Evolutionary conservation across 176 grass and related monocot species (phyloP).

Genomic region (Avena sativa): DNA sequence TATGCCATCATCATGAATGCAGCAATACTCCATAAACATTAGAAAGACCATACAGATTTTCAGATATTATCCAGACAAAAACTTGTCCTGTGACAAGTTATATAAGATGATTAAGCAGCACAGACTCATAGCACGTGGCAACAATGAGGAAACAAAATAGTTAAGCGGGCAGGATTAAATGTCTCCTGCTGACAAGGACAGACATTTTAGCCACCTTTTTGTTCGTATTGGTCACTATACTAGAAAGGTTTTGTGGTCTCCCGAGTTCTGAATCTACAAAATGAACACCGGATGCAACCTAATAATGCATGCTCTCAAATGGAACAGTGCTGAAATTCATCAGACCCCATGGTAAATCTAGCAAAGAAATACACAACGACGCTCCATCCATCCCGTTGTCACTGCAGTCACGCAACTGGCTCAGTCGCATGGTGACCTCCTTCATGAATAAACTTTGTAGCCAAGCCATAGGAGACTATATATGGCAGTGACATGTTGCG

Average conservation of each 20-base stretch:
- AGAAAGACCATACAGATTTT: not conserved
- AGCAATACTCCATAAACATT: not conserved
- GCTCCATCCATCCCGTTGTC: not conserved
- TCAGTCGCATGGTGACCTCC: too few species aligned
- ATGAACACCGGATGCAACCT: not conserved
- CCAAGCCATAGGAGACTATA: too few species aligned
- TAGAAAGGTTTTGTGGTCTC: not conserved
- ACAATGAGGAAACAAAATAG: not conserved
- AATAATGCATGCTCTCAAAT: not conserved
- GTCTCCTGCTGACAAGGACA: not conserved
- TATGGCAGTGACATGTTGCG: too few species aligned
- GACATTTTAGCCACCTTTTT: not conserved
- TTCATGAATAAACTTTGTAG: too few species aligned
- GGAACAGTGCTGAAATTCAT: not conserved
- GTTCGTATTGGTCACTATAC: not conserved
- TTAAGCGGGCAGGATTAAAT: not conserved
- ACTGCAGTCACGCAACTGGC: not conserved
- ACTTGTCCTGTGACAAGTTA: not conserved
- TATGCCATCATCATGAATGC: not conserved
- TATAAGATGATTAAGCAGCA: not conserved
- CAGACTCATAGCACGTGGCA: not conserved
- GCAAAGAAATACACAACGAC: not conserved
- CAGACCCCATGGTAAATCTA: not conserved
- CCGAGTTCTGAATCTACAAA: not conserved
- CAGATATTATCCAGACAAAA: not conserved